Evolutionary conservation across 495 filamentous ascomycete genomes (phyloP).

Genomic region (Daldinia loculata): DNA sequence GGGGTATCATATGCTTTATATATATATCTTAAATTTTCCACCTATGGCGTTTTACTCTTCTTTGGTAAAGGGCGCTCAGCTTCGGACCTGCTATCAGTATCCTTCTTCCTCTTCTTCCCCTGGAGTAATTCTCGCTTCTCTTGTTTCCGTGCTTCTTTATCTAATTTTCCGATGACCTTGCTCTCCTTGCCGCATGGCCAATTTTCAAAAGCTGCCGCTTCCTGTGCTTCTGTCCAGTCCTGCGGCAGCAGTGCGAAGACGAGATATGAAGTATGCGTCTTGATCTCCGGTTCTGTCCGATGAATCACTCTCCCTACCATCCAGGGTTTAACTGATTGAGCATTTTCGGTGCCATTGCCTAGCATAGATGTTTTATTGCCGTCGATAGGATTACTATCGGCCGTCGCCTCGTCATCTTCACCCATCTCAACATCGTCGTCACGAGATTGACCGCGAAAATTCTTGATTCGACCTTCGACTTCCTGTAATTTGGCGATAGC

Average conservation of each 20-base stretch:
- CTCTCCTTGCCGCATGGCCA: conserved; percentile 64
- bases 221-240: conserved; percentile 85
- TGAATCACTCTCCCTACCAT: conserved; percentile 77
- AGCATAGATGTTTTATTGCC: conserved; percentile 23
- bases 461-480: conserved; percentile 71
- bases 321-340: conserved; percentile 48
- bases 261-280: conserved; percentile 94
- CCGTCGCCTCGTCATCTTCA: conserved; percentile 36
- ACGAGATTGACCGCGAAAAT: conserved; percentile 56
- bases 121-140: conserved; percentile 55
- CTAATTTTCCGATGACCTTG: conserved; percentile 60
- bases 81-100: conserved; percentile 19
- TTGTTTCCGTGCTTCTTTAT: conserved; percentile 59
- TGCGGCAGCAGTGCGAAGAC: conserved; percentile 90
- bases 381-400: conserved; percentile 36
- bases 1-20: conserved; percentile 32
- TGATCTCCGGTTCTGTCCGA: conserved; percentile 84
- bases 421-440: conserved; percentile 45
- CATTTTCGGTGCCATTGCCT: conserved; percentile 42
- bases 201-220: conserved; percentile 68
- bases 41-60: conserved; percentile 38
- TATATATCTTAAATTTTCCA: neutral
- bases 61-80: conserved; percentile 28
- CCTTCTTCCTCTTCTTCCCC: conserved; percentile 44
- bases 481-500: conserved; percentile 74